phyloP scores from a whole-genome alignment of 1,284 basidiomycete species.

The Phellopilus nigrolimitatus region DNA sequence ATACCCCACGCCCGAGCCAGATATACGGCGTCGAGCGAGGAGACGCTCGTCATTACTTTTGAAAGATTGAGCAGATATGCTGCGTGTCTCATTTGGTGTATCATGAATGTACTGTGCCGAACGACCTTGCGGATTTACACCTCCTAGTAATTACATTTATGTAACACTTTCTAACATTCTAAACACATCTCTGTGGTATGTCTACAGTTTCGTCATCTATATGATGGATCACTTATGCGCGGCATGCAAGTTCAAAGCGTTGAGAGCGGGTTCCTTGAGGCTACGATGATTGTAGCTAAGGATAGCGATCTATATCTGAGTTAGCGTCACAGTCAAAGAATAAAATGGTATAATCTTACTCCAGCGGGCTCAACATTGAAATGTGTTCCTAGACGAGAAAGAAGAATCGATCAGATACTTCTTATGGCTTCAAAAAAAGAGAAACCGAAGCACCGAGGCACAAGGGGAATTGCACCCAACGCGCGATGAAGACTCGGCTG shows the following conservation, averaged over 20 bases:
- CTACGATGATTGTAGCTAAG: slow-evolving; percentile 73
- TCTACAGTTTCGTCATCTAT: too few species aligned
- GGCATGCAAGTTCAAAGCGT: slow-evolving; percentile 69
- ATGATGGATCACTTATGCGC: slow-evolving; percentile 26
- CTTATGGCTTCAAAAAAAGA: background rate
- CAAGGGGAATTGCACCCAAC: slow-evolving; percentile 73
- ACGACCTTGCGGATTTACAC: too few species aligned
- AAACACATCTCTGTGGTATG: too few species aligned
- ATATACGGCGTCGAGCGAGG: background rate
- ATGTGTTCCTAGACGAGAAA: slow-evolving; percentile 50
- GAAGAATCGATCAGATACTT: background rate
- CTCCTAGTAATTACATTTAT: too few species aligned
- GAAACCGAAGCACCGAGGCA: slow-evolving; percentile 44
- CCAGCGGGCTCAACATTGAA: slow-evolving; percentile 81
- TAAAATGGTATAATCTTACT: slow-evolving; percentile 38
- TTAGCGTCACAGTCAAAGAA: background rate
- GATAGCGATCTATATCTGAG: slow-evolving; percentile 49
- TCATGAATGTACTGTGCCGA: background rate
- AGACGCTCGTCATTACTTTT: background rate
- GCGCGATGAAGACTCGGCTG: slow-evolving; percentile 75
- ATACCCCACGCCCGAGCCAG: background rate
- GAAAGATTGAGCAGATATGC: background rate
- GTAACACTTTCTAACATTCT: too few species aligned
- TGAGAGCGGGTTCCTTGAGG: slow-evolving; percentile 71
- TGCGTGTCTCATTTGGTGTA: background rate